phyloP scores from a whole-genome alignment of 148 eudicot species.

The Rhododendron griersonianum region DNA sequence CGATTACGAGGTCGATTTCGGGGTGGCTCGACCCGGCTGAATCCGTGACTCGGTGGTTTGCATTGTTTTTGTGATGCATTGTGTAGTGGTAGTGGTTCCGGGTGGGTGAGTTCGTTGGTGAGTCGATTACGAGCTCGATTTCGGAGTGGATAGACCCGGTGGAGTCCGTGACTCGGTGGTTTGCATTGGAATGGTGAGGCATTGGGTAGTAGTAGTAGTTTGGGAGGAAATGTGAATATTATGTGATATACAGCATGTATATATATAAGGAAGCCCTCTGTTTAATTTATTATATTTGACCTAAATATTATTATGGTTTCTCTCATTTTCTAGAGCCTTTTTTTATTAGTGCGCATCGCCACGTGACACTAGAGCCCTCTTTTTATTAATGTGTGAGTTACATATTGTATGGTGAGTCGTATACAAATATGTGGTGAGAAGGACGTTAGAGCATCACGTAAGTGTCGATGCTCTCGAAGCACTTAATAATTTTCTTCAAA shows the following conservation, averaged over 20 bases:
- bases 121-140: slow-evolving; percentile 7
- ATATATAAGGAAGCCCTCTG: not conserved
- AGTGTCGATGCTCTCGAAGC: not conserved
- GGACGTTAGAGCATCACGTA: not conserved
- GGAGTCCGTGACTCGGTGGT: not conserved
- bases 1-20: slow-evolving; percentile 7
- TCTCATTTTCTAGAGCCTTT: not conserved
- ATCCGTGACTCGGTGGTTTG: not conserved
- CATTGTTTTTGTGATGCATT: not conserved
- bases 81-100: not conserved
- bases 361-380: not conserved
- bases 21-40: not conserved
- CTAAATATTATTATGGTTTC: not conserved
- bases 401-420: not conserved
- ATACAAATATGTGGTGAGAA: not conserved
- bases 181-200: slow-evolving; percentile 6
- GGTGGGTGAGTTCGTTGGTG: not conserved
- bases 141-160: not conserved
- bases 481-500: no score
- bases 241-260: not conserved
- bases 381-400: no score
- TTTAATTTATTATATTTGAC: not conserved
- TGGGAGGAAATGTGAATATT: not conserved
- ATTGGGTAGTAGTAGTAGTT: not conserved
- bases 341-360: not conserved